A percentile compares a stretch with the other conserved stretches of the same genome.
Evolutionary conservation across 495 filamentous ascomycete genomes (phyloP).

Genomic region (Parathielavia hyrcaniae): DNA sequence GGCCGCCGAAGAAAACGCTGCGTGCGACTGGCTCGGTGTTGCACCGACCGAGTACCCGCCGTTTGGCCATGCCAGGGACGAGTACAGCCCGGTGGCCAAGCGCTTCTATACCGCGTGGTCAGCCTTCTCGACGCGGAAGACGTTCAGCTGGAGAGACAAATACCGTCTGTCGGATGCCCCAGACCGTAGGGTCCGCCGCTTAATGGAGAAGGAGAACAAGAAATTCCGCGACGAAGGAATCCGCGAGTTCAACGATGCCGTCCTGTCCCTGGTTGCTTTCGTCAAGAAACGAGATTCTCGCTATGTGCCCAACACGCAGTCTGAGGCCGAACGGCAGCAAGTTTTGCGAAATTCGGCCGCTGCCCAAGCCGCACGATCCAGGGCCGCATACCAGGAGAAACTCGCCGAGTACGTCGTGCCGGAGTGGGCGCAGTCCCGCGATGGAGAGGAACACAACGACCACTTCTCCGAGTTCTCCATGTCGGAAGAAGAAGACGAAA

Average conservation of each 20-base stretch:
- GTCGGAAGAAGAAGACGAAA: slow-evolving; percentile 51
- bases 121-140: slow-evolving; percentile 75
- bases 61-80: slow-evolving; percentile 66
- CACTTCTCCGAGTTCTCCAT: slow-evolving; percentile 44
- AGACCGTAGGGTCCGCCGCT: slow-evolving; percentile 71
- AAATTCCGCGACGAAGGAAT: slow-evolving; percentile 74
- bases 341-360: slow-evolving; percentile 68
- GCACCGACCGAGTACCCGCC: slow-evolving; percentile 59
- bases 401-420: slow-evolving; percentile 58
- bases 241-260: slow-evolving; percentile 86
- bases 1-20: slow-evolving; percentile 70
- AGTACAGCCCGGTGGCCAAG: slow-evolving; percentile 64
- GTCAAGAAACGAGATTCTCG: slow-evolving; percentile 90
- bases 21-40: slow-evolving; percentile 59
- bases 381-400: slow-evolving; percentile 74
- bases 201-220: slow-evolving; percentile 96
- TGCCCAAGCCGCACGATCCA: slow-evolving; percentile 76
- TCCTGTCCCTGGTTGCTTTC: slow-evolving; percentile 79
- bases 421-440: slow-evolving; percentile 65
- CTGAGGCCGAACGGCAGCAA: slow-evolving; percentile 74
- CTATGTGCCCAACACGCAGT: slow-evolving; percentile 60
- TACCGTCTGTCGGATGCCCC: slow-evolving; percentile 79
- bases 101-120: slow-evolving; percentile 80
- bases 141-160: slow-evolving; percentile 81
- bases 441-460: slow-evolving; percentile 35